Conservation (phyloP, 148 eudicot genomes). For the Agrostemma githago region DNA sequence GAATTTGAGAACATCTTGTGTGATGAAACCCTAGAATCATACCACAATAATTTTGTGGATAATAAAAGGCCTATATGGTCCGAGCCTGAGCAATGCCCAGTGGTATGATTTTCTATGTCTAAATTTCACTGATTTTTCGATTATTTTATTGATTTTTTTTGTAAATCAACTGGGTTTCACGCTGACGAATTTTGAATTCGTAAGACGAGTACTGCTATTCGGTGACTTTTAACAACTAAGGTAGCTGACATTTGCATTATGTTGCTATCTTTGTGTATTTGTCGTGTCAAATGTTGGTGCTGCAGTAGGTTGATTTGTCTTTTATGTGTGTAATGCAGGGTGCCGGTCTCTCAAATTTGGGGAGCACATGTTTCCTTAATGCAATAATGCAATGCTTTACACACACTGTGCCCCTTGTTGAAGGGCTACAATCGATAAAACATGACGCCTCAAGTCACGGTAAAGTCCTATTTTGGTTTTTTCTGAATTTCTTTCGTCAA, state of each 20-base stretch:
- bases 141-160: not conserved
- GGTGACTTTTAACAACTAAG: not conserved
- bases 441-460: slow-evolving; percentile 46
- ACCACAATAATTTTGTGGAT: not conserved
- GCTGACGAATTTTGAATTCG: not conserved
- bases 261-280: not conserved
- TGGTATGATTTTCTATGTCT: slow-evolving; percentile 31
- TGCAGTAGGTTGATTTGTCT: not conserved
- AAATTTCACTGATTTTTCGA: not conserved
- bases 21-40: not conserved
- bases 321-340: slow-evolving; percentile 36
- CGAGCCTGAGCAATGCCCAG: slow-evolving; percentile 30
- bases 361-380: slow-evolving; percentile 71
- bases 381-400: slow-evolving; percentile 74
- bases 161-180: not conserved
- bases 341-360: slow-evolving; percentile 58
- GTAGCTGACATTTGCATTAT: not conserved
- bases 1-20: not conserved
- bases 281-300: not conserved
- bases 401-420: slow-evolving; percentile 72
- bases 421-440: slow-evolving; percentile 40
- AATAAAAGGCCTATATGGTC: not conserved
- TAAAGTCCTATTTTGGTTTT: slow-evolving; percentile 28
- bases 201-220: not conserved
- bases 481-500: not conserved